Evolutionary conservation across 306 rosid genomes (phyloP).

Genomic region (Quercus agrifolia): DNA sequence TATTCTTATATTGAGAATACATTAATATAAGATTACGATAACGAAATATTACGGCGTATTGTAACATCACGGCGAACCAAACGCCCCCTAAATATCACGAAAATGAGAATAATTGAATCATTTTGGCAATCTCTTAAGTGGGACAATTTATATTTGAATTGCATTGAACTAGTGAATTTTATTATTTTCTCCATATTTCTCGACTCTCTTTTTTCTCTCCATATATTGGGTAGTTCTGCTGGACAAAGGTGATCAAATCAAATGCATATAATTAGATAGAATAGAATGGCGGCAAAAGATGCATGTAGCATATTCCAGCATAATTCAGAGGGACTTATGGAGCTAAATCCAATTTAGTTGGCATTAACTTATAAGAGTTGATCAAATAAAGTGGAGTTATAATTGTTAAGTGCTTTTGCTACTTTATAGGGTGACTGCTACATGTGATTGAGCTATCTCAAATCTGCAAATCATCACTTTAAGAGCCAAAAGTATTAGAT

Average conservation of each 20-base stretch:
- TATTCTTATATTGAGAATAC: no score
- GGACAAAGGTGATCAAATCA: not conserved
- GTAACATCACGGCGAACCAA: fast-evolving
- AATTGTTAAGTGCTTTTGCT: not conserved
- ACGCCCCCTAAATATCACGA: no score
- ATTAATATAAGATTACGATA: no score
- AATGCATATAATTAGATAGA: not conserved
- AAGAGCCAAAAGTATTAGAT: no score
- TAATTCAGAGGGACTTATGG: no score
- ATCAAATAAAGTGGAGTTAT: not conserved
- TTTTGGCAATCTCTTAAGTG: not conserved
- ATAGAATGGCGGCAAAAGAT: not conserved
- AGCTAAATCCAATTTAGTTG: not conserved
- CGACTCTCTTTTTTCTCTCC: not conserved
- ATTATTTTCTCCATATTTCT: not conserved
- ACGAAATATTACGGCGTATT: no score
- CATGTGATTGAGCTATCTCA: not conserved
- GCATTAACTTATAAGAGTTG: not conserved
- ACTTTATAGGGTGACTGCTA: not conserved
- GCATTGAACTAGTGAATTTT: not conserved
- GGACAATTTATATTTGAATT: not conserved
- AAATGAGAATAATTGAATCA: not conserved
- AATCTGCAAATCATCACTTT: not conserved
- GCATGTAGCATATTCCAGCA: no score
- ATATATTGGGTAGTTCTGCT: not conserved